Base-by-base conservation (phyloP, 1,284 basidiomycete genomes). In the Heimioporus punctisporus region DNA sequence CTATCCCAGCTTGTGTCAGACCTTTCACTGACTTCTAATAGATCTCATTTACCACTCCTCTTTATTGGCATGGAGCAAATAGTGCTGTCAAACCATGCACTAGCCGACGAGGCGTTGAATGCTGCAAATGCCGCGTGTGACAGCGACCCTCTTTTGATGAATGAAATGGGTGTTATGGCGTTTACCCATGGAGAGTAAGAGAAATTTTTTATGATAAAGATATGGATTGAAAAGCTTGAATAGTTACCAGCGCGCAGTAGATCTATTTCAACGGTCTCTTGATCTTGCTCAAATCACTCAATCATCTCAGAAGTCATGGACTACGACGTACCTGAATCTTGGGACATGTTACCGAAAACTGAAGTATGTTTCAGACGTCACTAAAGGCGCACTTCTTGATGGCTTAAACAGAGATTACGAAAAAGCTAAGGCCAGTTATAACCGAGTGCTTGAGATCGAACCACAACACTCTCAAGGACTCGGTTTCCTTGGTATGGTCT, bases 31-130 rank as follows among this genome's bases (percentile, higher is more conserved):
- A 60, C 43, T 12, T 19, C 41, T 39, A 42, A 39, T 58, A 95
- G 93, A 17, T 95, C 95, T 2, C 95, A 98, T 73, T 78, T 99
- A 8, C 95, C 97, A 2, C 78, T 96, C 48, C 85, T 98, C 71
- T 99, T 96, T 69, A 94, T 99, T 47, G 97, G 97, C 4, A 98
- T 98, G 94, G 97, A 99, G 69, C 93, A 99, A 62, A 90, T 99
- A 46, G 90, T 92, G 66, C 80, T 98, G 8, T 92, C 91, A 44
- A 95, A 97, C 61, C 82, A 87, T 55, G 72, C 76, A 19, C 81
- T 96, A 34, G 97, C 97, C 1, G 86, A 92, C 48, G 93, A 98
- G 62, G 93, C 95, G 37, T 79, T 99, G 39, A 78, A 86, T 55
- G 92, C 95, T 1, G 89, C 95, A 2, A 78, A 88, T 57, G 74